Conservation (phyloP, 225 moss, liverwort and hornwort genomes). For the Polytrichum commune region DNA sequence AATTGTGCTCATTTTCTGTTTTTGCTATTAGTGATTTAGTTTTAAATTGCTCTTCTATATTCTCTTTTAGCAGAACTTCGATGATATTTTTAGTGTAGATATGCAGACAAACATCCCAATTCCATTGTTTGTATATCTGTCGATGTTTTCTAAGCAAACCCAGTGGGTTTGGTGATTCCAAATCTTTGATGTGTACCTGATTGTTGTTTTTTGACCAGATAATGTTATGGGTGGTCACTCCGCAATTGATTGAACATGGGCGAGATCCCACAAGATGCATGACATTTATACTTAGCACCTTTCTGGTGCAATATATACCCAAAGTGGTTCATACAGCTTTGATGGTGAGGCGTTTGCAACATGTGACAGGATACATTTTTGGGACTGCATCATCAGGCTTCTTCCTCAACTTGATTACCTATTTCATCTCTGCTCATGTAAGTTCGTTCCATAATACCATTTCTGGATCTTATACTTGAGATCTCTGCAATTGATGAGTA, state of each 20-base stretch:
- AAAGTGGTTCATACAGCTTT: conserved; percentile 53
- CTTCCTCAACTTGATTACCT: conserved; percentile 52
- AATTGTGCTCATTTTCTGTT: not conserved
- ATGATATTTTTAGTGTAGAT: no score
- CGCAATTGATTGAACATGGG: conserved; percentile 37
- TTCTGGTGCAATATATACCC: conserved; percentile 62
- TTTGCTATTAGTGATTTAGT: no score
- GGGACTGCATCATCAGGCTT: conserved; percentile 72
- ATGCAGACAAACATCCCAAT: not conserved
- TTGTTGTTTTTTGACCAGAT: conserved; percentile 31
- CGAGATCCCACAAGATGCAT: conserved; percentile 31
- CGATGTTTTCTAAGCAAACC: not conserved
- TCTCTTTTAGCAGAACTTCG: not conserved
- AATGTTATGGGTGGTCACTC: conserved; percentile 58
- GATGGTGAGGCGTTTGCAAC: conserved; percentile 55
- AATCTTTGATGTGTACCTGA: not conserved
- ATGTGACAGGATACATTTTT: conserved; percentile 71
- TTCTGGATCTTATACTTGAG: not conserved
- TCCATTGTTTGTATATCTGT: not conserved
- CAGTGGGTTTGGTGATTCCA: not conserved
- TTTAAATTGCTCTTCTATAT: no score
- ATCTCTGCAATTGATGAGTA: not conserved
- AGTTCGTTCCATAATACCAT: conserved; percentile 11
- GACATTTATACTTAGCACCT: conserved; percentile 40
- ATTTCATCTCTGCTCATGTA: conserved; percentile 62